Evolutionary conservation across 768 basidiomycete genomes (phyloP).

Genomic region (Suillus placidus): DNA sequence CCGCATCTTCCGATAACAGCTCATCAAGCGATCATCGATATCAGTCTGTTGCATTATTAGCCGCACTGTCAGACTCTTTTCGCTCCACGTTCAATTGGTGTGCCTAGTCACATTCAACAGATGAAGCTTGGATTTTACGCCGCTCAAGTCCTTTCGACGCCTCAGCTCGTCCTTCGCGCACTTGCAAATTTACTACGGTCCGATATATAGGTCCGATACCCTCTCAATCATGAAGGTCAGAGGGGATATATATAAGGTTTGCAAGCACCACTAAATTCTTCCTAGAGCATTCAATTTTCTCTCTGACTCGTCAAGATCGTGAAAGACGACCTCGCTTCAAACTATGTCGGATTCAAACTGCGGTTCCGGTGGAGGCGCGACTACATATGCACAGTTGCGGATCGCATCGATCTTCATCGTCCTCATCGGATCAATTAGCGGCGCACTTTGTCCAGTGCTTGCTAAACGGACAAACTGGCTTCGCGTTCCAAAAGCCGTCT

Average conservation of each 20-base stretch:
- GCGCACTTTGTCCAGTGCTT: conserved; percentile 74
- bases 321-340: background rate
- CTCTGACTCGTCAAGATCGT: conserved; percentile 2
- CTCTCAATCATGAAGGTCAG: background rate
- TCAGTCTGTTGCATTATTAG: conserved; percentile 19
- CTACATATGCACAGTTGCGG: conserved; percentile 54
- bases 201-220: background rate
- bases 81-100: conserved; percentile 21
- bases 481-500: conserved; percentile 42
- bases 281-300: background rate
- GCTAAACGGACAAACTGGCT: conserved; percentile 54
- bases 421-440: conserved; percentile 56
- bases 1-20: background rate
- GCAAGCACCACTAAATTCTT: background rate
- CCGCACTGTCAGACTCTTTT: conserved; percentile 35
- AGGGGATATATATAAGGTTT: conserved; percentile 10
- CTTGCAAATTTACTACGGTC: conserved; percentile 44
- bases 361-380: conserved; percentile 51
- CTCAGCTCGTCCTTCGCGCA: conserved; percentile 41
- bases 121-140: conserved; percentile 75
- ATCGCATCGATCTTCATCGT: conserved; percentile 79
- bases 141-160: conserved; percentile 57
- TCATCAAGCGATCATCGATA: conserved; percentile 19
- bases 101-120: conserved; percentile 44
- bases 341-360: conserved; percentile 41